Evolutionary conservation across 2,329 filamentous ascomycete genomes (phyloP).

Genomic region (Cladosporium phlei): DNA sequence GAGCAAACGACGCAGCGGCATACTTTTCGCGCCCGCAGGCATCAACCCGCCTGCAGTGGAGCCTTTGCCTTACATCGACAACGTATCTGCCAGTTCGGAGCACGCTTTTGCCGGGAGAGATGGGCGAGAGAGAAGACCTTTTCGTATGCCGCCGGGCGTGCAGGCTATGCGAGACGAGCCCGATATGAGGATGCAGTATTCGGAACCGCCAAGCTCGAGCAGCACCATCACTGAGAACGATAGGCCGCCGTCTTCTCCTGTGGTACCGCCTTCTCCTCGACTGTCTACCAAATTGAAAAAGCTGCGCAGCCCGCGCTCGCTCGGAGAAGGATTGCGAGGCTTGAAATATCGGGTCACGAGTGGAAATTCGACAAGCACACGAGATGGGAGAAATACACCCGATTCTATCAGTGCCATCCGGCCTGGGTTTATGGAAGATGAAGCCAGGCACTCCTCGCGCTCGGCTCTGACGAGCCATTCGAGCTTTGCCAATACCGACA

Average conservation of each 20-base stretch:
- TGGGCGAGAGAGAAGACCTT: constrained; percentile 20
- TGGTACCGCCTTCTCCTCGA: constrained; percentile 19
- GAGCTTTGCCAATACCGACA: constrained; percentile 49
- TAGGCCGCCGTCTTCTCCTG: constrained; percentile 21
- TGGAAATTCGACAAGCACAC: constrained; percentile 8
- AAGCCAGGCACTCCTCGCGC: constrained; percentile 51
- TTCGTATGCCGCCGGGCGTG: constrained; percentile 27
- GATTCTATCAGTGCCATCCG: constrained; percentile 16
- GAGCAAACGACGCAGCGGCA: constrained; percentile 22
- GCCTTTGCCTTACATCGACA: constrained; percentile 25
- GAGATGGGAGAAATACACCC: constrained; percentile 15
- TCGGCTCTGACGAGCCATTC: constrained; percentile 57
- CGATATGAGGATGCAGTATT: constrained; percentile 16
- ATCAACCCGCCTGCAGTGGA: constrained; percentile 29
- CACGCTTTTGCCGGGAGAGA: constrained; percentile 32
- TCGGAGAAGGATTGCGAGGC: constrained; percentile 25
- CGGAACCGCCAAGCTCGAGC: constrained; percentile 15
- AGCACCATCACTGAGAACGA: constrained; percentile 7
- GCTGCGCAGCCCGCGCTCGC: constrained; percentile 17
- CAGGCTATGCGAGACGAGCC: constrained; percentile 16
- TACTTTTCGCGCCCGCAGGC: constrained; percentile 27
- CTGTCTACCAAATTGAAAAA: constrained; percentile 15
- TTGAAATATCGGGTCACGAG: constrained; percentile 22
- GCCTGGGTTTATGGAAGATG: constrained; percentile 19
- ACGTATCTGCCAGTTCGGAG: constrained; percentile 30